Conservation (phyloP, 2,329 filamentous ascomycete genomes). For the Aspergillus brasiliensis region DNA sequence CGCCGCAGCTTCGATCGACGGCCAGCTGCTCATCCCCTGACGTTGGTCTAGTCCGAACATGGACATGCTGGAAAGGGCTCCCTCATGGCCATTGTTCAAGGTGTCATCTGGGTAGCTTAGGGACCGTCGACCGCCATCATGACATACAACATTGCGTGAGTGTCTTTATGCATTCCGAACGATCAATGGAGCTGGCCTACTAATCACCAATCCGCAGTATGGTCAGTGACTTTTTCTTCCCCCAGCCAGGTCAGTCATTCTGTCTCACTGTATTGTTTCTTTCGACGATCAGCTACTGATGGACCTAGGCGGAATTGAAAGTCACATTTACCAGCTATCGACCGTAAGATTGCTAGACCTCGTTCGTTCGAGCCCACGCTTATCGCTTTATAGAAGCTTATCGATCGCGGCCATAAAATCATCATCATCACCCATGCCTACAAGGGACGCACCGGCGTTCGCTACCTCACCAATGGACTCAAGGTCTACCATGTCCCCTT, state of each 20-base stretch:
- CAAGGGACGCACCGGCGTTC: constrained; percentile 83
- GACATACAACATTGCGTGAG: constrained; percentile 72
- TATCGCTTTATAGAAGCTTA: constrained; percentile 67
- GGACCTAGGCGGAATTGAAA: constrained; percentile 76
- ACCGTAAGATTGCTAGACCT: constrained; percentile 52
- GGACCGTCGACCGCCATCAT: constrained; percentile 45
- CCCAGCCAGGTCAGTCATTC: constrained; percentile 68
- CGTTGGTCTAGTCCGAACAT: constrained; percentile 18
- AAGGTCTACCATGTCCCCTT: constrained; percentile 99
- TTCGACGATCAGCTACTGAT: constrained; percentile 14
- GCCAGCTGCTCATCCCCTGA: constrained; percentile 1
- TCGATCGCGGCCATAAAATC: constrained; percentile 96
- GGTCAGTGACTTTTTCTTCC: constrained; percentile 99
- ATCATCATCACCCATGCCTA: constrained; percentile 97
- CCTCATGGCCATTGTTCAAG: constrained; percentile 10
- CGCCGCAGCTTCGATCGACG: constrained; percentile 2
- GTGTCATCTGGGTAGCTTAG: constrained; percentile 20
- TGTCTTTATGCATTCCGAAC: constrained; percentile 12
- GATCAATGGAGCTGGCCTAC: constrained; percentile 24
- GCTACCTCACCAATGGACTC: constrained; percentile 94
- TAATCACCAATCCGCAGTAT: constrained; percentile 57
- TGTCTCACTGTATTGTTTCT: neutral
- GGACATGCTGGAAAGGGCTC: constrained; percentile 14
- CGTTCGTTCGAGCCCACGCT: constrained; percentile 2
- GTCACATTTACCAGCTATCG: constrained; percentile 96